Evolutionary conservation across 2,329 filamentous ascomycete genomes (phyloP).

Genomic region (Calonectria henricotiae): DNA sequence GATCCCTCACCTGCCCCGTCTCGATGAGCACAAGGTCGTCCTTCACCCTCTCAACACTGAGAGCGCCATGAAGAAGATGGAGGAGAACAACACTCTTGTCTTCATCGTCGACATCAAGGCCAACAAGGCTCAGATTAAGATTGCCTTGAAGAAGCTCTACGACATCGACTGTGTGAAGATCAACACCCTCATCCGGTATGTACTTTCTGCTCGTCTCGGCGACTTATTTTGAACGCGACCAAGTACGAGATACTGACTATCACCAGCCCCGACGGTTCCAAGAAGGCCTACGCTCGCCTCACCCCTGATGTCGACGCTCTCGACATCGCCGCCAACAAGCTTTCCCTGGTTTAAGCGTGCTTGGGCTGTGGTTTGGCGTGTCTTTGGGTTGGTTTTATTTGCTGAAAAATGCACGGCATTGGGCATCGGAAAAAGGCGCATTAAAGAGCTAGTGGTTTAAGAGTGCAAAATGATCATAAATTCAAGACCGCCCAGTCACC

Average conservation of each 20-base stretch:
- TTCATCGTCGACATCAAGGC: slow-evolving; percentile 98
- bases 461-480: slow-evolving; percentile 57
- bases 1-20: slow-evolving; percentile 88
- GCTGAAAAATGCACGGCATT: slow-evolving; percentile 56
- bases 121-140: slow-evolving; percentile 99
- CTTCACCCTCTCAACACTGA: slow-evolving; percentile 99
- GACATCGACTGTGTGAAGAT: slow-evolving; percentile 99
- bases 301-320: slow-evolving; percentile 98
- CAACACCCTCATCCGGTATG: slow-evolving; percentile 98
- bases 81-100: slow-evolving; percentile 99
- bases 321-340: slow-evolving; percentile 99
- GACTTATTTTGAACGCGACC: too few species aligned
- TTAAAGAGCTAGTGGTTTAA: slow-evolving; percentile 57
- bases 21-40: slow-evolving; percentile 98
- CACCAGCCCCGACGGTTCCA: slow-evolving; percentile 89
- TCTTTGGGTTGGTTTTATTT: slow-evolving; percentile 57
- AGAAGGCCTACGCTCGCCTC: slow-evolving; percentile 98
- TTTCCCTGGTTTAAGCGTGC: slow-evolving; percentile 88
- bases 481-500: slow-evolving; percentile 54
- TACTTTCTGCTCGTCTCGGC: slow-evolving; percentile 26
- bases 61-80: slow-evolving; percentile 99
- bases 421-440: slow-evolving; percentile 61
- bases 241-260: slow-evolving; percentile 44
- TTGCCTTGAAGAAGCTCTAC: slow-evolving; percentile 98
- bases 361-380: slow-evolving; percentile 59